Percentiles rank a stretch among this genome's conserved stretches.
Conservation (phyloP, 2,329 filamentous ascomycete species). For the Trichoderma aggressivum region DNA sequence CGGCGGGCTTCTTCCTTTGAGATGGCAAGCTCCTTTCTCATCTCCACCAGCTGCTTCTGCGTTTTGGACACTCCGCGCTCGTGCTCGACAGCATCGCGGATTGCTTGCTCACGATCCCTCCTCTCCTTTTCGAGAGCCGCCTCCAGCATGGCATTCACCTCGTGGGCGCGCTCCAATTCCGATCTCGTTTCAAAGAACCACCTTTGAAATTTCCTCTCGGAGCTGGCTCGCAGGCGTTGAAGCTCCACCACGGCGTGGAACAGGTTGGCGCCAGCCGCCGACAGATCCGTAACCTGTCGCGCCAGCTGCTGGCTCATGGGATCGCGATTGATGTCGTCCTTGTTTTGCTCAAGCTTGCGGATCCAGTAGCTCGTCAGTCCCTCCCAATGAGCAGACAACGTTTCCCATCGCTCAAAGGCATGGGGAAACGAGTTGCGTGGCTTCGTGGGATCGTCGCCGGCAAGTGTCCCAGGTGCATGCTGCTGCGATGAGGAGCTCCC, state of each 20-base stretch:
- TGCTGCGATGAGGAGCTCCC: constrained; percentile 21
- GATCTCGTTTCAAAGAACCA: constrained; percentile 96
- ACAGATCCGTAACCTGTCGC: constrained; percentile 94
- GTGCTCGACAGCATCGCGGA: constrained; percentile 62
- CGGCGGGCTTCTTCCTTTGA: constrained; percentile 93
- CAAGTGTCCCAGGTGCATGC: constrained; percentile 20
- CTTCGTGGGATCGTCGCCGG: constrained; percentile 31
- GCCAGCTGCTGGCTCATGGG: constrained; percentile 84
- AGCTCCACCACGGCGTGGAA: constrained; percentile 98
- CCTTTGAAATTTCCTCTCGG: constrained; percentile 94
- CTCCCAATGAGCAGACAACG: constrained; percentile 95
- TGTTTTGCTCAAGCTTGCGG: constrained; percentile 83
- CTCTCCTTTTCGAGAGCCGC: constrained; percentile 71
- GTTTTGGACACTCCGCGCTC: constrained; percentile 70
- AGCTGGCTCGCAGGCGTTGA: constrained; percentile 88
- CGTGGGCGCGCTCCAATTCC: constrained; percentile 81
- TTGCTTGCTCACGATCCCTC: constrained; percentile 63
- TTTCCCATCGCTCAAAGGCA: constrained; percentile 97
- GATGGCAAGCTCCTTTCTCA: constrained; percentile 89
- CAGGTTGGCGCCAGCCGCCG: constrained; percentile 90
- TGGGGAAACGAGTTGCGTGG: constrained; percentile 80
- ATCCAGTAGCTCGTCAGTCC: constrained; percentile 98
- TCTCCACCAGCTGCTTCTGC: constrained; percentile 78
- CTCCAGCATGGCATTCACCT: constrained; percentile 78
- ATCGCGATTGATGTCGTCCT: constrained; percentile 76